Base-by-base conservation (phyloP, 306 rosid genomes). In the Vigna reflexopilosa region DNA sequence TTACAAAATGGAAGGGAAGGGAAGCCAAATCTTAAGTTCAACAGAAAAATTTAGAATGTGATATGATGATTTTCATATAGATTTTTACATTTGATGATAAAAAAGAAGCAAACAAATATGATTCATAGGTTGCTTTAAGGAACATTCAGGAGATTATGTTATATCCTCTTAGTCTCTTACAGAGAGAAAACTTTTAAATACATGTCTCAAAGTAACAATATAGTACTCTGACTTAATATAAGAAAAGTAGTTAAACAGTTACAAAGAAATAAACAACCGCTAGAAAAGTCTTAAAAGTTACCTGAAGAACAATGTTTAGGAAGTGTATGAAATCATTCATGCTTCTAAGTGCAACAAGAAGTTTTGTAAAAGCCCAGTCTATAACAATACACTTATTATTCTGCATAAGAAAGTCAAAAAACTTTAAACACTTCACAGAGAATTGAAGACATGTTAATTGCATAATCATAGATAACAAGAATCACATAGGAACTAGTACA, bases 301-400 rank as follows among this genome's bases (percentile, higher is more conserved):
- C 98, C 96, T 91, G 96, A 58, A 94, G 91, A 84, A 94, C 78
- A 57, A 94, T 88, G 78, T 94, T 85, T 28, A 94, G 73, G 30
- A 87, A 66, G 84, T 86, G 84, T 54, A 94, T 47, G 61, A 89
- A 36, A 89, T 94, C 98, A 34, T 87, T 87, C 63, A 90, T 12
- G 88, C 93, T 89, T 88, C 98, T 84, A 47, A 94, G 57, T 64
- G 64, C 80, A 82, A 94, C 93, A 67, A 94, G 74, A 13, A 78
- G 15, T n/a, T 66, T 85, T 34, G 94, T 85, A 82, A 87, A 26
- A 4, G 73, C 20, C 80, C 40, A 2, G 80, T 88, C 9, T 7
- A 91, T 52, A 73, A 85, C 84, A 49, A 94, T 90, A 69, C 97
- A 94, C 75, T 76, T 89, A 6, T 85, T 1, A 0, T 70, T 15